Conservation (phyloP, 2,329 filamentous ascomycete species). For the Simplicillium aogashimaense region DNA sequence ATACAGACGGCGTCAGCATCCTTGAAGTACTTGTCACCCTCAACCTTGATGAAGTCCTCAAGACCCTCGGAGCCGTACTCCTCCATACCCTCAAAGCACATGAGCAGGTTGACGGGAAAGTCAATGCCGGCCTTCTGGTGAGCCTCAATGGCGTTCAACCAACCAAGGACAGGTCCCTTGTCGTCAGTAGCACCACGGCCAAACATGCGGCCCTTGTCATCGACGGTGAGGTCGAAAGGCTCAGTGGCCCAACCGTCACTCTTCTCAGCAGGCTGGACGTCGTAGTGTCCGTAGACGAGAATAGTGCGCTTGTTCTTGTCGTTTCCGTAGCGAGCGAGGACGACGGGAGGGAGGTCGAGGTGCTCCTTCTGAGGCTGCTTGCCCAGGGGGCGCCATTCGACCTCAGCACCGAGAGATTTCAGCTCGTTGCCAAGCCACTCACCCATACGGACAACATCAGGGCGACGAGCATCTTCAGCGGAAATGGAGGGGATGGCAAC, state of each 20-base stretch:
- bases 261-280: slow-evolving; percentile 90
- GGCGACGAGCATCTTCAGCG: slow-evolving; percentile 76
- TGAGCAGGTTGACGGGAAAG: slow-evolving; percentile 93
- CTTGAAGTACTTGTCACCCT: slow-evolving; percentile 90
- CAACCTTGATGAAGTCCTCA: slow-evolving; percentile 84
- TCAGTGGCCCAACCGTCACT: slow-evolving; percentile 94
- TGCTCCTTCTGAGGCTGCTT: slow-evolving; percentile 87
- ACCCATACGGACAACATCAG: slow-evolving; percentile 94
- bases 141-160: slow-evolving; percentile 96
- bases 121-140: slow-evolving; percentile 92
- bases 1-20: slow-evolving; percentile 96
- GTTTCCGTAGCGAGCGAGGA: slow-evolving; percentile 84
- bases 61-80: slow-evolving; percentile 96
- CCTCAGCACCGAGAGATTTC: slow-evolving; percentile 70
- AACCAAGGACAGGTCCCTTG: slow-evolving; percentile 94
- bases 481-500: slow-evolving; percentile 96
- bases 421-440: slow-evolving; percentile 81
- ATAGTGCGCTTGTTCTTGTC: slow-evolving; percentile 92
- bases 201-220: slow-evolving; percentile 90
- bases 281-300: slow-evolving; percentile 96
- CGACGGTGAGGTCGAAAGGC: slow-evolving; percentile 80
- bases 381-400: slow-evolving; percentile 78
- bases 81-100: slow-evolving; percentile 99
- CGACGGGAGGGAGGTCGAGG: slow-evolving; percentile 83
- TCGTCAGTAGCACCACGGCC: slow-evolving; percentile 94